Base-by-base conservation (phyloP, 75 land plant species). In the Larix kaempferi region DNA sequence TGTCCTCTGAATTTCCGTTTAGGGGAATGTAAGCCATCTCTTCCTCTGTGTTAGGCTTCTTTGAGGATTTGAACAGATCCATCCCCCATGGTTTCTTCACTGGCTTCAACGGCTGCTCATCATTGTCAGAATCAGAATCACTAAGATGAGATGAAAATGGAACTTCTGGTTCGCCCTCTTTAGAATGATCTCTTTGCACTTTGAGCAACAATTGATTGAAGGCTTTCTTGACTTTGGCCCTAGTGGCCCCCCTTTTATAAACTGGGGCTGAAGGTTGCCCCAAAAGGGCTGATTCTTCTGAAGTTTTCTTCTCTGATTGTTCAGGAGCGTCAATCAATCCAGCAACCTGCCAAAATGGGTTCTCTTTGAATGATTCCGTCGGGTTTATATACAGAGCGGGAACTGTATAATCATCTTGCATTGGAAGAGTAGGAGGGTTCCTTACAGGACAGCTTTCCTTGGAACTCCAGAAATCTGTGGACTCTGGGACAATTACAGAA, bases 21-120 rank as follows among this genome's bases (percentile, higher is more conserved):
- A 80, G 78, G 11, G 82, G 77, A 71, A 84, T 59, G 29, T 49
- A 72, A 56, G 71, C 41, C 57, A 78, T 82, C 39, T 91, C 92
- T 37, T 81, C 86, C 19, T 80, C 82, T 7, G 19, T n/a, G 19
- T 79, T 52, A 10, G 63, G 25, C 77, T 75, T 88, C 77, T 83
- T 93, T 81, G 91, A 84, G 65, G 87, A 83, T 83, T 85, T 88
- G 15, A 93, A 81, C 71, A 89, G 82, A 35, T 86, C 91, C 27
- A 91, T 78, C 19, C 88, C 78, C 93, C 91, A 86, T 57, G 78
- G 80, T 59, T 80, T 89, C 78, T 86, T 89, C 12, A 27, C 82
- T 11, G 79, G 77, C 67, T 83, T 84, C 6, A 21, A 25, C 19
- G 11, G 63, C 61, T 19, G 66, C 33, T 79, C 85, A 17, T 84